These are phyloP conservation scores for Grosmannia penicillata DNA, from an alignment of 2,329 filamentous ascomycete genomes.

Conservation along the genomic window DNA sequence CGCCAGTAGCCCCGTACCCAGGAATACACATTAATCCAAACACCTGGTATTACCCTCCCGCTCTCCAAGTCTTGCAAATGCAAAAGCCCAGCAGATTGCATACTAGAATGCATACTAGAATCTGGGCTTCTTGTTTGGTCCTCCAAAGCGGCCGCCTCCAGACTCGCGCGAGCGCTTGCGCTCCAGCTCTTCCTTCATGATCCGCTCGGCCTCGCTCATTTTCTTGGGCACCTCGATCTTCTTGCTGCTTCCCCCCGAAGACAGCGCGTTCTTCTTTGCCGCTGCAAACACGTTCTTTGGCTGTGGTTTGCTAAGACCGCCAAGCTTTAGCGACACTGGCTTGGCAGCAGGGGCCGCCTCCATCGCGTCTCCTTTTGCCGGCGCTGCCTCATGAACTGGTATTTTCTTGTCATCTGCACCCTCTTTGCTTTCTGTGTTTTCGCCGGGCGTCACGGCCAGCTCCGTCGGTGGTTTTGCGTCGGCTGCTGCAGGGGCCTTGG, in stretches of 20 bases:
- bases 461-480: no score
- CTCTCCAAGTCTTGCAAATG: background rate
- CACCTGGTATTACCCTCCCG: background rate
- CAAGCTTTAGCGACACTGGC: constrained; percentile 49
- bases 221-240: constrained; percentile 58
- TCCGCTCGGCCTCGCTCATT: constrained; percentile 76
- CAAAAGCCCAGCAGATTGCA: constrained; percentile 9
- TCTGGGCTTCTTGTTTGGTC: constrained; percentile 34
- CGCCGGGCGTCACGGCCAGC: no score
- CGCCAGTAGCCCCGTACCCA: no score
- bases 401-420: no score
- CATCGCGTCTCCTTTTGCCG: background rate
- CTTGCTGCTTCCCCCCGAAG: constrained; percentile 38
- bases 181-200: constrained; percentile 77
- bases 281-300: constrained; percentile 63
- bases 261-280: constrained; percentile 54
- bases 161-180: constrained; percentile 43
- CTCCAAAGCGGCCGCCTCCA: constrained; percentile 8
- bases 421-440: background rate
- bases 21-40: no score
- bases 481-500: constrained; percentile 6
- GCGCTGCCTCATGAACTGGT: background rate
- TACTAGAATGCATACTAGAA: constrained; percentile 9
- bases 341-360: constrained; percentile 1
- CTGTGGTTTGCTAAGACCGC: constrained; percentile 39